A percentile compares a stretch with the other conserved stretches of the same genome.
Evolutionary conservation across 2,329 filamentous ascomycete species (phyloP).

Genomic region (Microdochium paspali): DNA sequence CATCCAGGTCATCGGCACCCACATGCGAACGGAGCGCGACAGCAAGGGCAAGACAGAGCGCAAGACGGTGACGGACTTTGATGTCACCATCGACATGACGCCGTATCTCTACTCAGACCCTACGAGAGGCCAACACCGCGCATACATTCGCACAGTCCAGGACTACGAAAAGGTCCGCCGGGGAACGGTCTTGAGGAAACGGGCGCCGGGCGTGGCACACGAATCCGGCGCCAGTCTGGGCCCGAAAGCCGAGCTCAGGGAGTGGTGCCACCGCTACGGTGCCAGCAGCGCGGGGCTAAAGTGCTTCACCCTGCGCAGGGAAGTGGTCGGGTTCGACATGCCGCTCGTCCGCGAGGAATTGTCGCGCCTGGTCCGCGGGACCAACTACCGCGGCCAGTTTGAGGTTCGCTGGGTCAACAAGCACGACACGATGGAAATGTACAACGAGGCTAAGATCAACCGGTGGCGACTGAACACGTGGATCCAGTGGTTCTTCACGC

Average conservation of each 20-base stretch:
- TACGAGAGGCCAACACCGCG: conserved; percentile 27
- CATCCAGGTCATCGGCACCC: conserved; percentile 43
- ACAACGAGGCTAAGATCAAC: conserved; percentile 54
- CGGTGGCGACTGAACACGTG: conserved; percentile 54
- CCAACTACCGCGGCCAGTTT: conserved; percentile 58
- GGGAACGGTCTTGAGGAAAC: conserved; percentile 46
- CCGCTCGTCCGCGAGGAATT: conserved; percentile 40
- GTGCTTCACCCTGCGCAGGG: conserved; percentile 39
- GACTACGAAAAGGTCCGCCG: conserved; percentile 53
- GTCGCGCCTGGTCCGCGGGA: conserved; percentile 46
- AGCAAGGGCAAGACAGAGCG: conserved; percentile 36
- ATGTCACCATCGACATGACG: conserved; percentile 48
- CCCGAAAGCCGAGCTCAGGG: conserved; percentile 29
- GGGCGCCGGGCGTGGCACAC: conserved; percentile 22
- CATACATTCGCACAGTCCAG: conserved; percentile 38
- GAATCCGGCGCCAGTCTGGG: conserved; percentile 31
- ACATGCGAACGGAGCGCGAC: conserved; percentile 31
- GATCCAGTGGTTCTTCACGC: conserved; percentile 55
- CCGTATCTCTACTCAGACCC: conserved; percentile 43
- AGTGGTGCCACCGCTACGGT: conserved; percentile 64
- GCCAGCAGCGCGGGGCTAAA: conserved; percentile 48
- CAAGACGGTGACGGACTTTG: conserved; percentile 45
- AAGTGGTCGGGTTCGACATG: conserved; percentile 52
- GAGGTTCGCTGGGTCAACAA: conserved; percentile 49
- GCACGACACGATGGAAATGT: conserved; percentile 49